Percentiles rank a stretch among this genome's conserved stretches.
phyloP scores from a whole-genome alignment of 129 eudicot species.

The Helianthus tuberosus region DNA sequence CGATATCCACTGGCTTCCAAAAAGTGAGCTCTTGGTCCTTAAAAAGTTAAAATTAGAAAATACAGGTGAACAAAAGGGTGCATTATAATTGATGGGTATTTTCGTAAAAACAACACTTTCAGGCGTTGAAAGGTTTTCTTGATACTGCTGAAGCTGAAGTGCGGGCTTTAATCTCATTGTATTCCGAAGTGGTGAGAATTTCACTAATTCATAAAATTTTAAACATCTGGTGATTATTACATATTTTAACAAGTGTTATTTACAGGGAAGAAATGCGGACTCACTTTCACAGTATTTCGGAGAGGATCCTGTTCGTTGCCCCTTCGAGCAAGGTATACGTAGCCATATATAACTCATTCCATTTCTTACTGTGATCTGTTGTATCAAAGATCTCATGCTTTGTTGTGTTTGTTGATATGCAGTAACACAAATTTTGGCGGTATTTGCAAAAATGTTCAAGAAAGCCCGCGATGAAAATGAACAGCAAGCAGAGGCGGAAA shows the following conservation, averaged over 20 bases:
- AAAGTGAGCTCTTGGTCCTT: conserved; percentile 49
- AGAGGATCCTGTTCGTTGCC: conserved; percentile 97
- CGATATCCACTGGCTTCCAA: conserved; percentile 77
- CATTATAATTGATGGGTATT: conserved; percentile 1
- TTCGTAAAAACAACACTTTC: conserved; percentile 24
- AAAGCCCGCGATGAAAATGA: conserved; percentile 91
- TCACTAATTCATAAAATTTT: neutral
- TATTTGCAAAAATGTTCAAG: conserved; percentile 84
- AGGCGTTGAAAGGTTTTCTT: conserved; percentile 93
- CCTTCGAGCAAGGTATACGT: conserved; percentile 90
- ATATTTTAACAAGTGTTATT: conserved; percentile 19
- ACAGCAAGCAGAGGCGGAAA: conserved; percentile 90
- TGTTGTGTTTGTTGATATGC: conserved; percentile 39
- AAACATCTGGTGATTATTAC: conserved; percentile 6
- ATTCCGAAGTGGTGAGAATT: conserved; percentile 88
- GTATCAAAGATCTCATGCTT: neutral
- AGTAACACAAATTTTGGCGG: conserved; percentile 86
- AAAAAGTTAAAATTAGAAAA: neutral
- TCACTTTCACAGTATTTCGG: conserved; percentile 94
- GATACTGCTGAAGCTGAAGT: conserved; percentile 99
- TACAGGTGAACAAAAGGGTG: neutral
- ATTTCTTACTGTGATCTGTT: neutral
- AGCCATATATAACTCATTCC: neutral
- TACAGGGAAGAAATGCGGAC: conserved; percentile 98
- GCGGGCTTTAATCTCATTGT: conserved; percentile 80